Conservation (phyloP, 345 rosid species). For the Gossypium longicalyx region DNA sequence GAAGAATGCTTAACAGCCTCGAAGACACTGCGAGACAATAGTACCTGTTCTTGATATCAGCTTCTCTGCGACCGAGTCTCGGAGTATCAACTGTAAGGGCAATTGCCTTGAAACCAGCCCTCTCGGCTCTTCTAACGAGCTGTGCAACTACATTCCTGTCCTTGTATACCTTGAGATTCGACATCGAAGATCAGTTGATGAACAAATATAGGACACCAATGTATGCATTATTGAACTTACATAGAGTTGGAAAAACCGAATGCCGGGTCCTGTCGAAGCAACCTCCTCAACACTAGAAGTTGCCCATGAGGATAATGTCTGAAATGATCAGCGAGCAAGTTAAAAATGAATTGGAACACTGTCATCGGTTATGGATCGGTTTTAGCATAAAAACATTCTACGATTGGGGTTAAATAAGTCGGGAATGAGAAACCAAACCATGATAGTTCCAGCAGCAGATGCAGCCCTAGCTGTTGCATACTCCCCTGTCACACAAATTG, state of each 20-base stretch:
- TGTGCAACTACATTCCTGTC: constrained; percentile 79
- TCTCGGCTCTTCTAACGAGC: constrained; percentile 87
- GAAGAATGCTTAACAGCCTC: background rate
- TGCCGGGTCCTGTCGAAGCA: constrained; percentile 87
- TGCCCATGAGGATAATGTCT: constrained; percentile 90
- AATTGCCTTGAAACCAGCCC: constrained; percentile 91
- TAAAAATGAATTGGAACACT: background rate
- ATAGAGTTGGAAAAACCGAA: constrained; percentile 85
- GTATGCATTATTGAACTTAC: constrained; percentile 34
- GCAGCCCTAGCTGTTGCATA: constrained; percentile 91
- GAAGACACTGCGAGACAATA: background rate
- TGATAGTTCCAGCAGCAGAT: constrained; percentile 79
- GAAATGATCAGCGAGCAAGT: constrained; percentile 22
- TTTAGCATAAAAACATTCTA: too few relatives aligned
- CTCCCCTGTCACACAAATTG: constrained; percentile 53
- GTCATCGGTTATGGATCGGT: too few relatives aligned
- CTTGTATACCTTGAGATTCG: constrained; percentile 51
- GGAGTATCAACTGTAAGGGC: constrained; percentile 95
- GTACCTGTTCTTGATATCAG: constrained; percentile 90
- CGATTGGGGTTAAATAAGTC: too few relatives aligned
- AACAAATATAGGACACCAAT: background rate
- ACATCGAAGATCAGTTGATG: background rate
- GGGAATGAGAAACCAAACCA: constrained; percentile 41
- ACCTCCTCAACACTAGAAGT: constrained; percentile 92
- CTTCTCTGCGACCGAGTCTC: constrained; percentile 85